Conservation (phyloP, 176 grass and related monocot genomes). For the Cenchrus fungigraminus region DNA sequence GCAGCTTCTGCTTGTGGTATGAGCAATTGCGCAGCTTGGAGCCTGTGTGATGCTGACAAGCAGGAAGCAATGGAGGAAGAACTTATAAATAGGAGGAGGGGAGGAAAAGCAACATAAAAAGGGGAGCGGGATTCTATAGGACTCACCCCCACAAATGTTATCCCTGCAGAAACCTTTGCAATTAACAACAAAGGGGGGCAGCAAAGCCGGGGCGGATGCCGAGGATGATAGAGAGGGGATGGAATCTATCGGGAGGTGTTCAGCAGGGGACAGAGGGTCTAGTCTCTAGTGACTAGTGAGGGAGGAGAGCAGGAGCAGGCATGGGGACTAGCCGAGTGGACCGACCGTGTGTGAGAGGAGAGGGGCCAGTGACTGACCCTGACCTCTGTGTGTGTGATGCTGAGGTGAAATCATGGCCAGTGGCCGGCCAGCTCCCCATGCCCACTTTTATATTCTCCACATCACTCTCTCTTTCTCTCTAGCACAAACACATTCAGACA, state of each 20-base stretch:
- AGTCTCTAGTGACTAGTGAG: not conserved
- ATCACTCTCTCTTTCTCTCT: not conserved
- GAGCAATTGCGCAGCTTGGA: not conserved
- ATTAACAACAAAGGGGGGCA: constrained; percentile 42
- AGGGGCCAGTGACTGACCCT: not conserved
- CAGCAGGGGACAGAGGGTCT: not conserved
- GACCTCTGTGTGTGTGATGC: not conserved
- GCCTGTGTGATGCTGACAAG: constrained; percentile 29
- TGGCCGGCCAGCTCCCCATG: constrained; percentile 34
- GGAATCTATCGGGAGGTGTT: constrained; percentile 76
- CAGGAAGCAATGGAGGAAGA: constrained; percentile 27
- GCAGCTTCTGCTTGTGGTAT: not conserved
- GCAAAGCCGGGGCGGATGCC: constrained; percentile 23
- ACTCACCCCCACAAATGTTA: constrained; percentile 62
- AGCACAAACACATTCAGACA: not conserved
- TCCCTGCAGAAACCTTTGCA: constrained; percentile 66
- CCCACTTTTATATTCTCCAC: constrained; percentile 5
- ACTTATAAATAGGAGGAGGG: constrained; percentile 35
- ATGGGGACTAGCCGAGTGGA: not conserved
- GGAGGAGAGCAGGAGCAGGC: not conserved
- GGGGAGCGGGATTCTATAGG: constrained; percentile 54
- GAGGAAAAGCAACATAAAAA: constrained; percentile 60
- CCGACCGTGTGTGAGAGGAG: not conserved
- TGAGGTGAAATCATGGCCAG: constrained; percentile 50
- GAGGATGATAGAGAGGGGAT: constrained; percentile 61